Percentiles rank a stretch among this genome's conserved stretches.
phyloP scores from a whole-genome alignment of 2,329 filamentous ascomycete genomes.

The Trichoderma breve region DNA sequence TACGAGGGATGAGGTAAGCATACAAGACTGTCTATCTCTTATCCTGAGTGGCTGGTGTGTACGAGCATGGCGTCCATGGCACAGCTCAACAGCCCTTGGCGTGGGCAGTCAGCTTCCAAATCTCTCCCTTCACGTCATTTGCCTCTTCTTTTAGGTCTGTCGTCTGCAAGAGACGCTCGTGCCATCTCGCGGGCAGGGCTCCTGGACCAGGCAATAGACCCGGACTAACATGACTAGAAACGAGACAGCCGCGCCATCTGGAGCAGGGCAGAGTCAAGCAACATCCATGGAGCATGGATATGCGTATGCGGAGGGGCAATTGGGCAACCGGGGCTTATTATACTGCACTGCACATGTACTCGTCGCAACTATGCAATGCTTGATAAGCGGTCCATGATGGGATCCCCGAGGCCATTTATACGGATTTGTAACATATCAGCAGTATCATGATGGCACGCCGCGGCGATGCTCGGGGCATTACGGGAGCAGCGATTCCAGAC shows the following conservation, averaged over 20 bases:
- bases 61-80: not conserved
- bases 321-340: conserved; percentile 8
- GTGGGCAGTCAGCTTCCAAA: not conserved
- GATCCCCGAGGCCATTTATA: not conserved
- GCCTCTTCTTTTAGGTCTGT: not conserved
- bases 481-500: not conserved
- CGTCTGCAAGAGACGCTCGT: not conserved
- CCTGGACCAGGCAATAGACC: not conserved
- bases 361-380: not conserved
- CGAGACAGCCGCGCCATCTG: not conserved
- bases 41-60: not conserved
- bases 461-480: not conserved
- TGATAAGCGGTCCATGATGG: not conserved
- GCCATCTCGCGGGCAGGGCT: not conserved
- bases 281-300: not conserved
- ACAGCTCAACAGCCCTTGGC: not conserved
- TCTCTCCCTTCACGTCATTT: conserved; percentile 7
- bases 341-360: not conserved
- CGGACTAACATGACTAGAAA: not conserved
- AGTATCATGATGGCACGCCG: not conserved
- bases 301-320: not conserved
- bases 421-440: not conserved
- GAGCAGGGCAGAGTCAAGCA: not conserved
- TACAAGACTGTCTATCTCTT: not conserved
- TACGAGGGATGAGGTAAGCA: not conserved